Conservation (phyloP, 2,329 filamentous ascomycete genomes). For the Pseudopithomyces chartarum region DNA sequence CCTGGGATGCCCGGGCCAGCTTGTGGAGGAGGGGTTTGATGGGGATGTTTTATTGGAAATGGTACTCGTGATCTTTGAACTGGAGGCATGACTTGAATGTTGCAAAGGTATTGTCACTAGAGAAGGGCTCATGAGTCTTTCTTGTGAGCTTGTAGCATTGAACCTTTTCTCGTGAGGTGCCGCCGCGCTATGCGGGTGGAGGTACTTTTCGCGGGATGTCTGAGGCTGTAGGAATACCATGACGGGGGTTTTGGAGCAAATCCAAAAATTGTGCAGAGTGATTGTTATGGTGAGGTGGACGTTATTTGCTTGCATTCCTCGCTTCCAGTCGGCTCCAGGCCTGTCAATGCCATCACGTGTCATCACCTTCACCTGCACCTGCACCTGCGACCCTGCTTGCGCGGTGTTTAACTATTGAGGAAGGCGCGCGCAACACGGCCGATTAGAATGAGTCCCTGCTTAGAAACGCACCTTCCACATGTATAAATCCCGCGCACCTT, state of each 20-base stretch:
- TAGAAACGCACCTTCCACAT: too few species aligned
- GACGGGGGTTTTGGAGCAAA: background rate
- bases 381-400: too few species aligned
- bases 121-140: background rate
- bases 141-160: background rate
- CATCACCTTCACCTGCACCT: background rate
- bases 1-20: background rate
- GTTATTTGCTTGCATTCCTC: constrained; percentile 8
- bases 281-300: background rate
- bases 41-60: background rate
- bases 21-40: background rate
- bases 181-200: background rate
- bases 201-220: background rate
- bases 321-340: too few species aligned
- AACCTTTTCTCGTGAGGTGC: background rate
- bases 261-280: background rate
- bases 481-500: too few species aligned
- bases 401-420: too few species aligned
- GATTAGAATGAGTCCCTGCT: too few species aligned
- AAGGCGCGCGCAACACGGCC: too few species aligned
- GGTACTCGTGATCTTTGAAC: background rate
- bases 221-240: background rate
- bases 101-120: background rate
- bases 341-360: background rate
- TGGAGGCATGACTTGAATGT: background rate